Conservation (phyloP, 345 rosid species). For the Cochlearia excelsa region DNA sequence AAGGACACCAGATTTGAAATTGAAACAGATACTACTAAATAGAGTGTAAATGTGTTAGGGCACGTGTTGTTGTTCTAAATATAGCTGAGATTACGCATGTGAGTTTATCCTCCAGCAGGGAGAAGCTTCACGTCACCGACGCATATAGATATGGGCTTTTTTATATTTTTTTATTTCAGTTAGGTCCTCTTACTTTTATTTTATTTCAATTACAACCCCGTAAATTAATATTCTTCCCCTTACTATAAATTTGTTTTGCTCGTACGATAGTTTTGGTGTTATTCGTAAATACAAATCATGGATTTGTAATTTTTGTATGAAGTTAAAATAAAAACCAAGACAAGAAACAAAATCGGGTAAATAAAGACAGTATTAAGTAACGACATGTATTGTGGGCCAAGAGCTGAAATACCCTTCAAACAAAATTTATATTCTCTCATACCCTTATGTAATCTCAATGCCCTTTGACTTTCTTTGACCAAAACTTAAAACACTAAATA, state of each 20-base stretch:
- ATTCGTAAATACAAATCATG: neutral
- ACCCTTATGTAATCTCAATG: too few species aligned
- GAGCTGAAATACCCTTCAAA: too few species aligned
- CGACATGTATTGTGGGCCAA: slow-evolving; percentile 24
- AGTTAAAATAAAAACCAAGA: neutral
- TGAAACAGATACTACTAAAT: neutral
- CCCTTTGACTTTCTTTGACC: too few species aligned
- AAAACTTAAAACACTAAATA: too few species aligned
- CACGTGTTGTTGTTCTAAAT: slow-evolving; percentile 34
- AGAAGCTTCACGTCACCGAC: slow-evolving; percentile 39
- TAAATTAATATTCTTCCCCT: neutral
- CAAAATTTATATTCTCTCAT: too few species aligned
- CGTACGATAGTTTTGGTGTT: neutral
- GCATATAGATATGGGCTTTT: neutral
- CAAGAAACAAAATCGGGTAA: slow-evolving; percentile 1
- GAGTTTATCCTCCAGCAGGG: slow-evolving; percentile 27
- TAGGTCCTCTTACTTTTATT: slow-evolving; percentile 17
- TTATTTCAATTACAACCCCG: slow-evolving; percentile 1
- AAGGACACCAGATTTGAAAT: slow-evolving; percentile 26
- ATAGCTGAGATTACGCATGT: slow-evolving; percentile 28
- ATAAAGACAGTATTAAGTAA: neutral
- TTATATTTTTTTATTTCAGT: slow-evolving; percentile 16
- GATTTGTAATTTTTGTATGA: neutral
- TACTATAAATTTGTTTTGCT: neutral
- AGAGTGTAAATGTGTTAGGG: slow-evolving; percentile 25